Evolutionary conservation across 345 rosid species (phyloP).

Genomic region (Limnanthes douglasii): DNA sequence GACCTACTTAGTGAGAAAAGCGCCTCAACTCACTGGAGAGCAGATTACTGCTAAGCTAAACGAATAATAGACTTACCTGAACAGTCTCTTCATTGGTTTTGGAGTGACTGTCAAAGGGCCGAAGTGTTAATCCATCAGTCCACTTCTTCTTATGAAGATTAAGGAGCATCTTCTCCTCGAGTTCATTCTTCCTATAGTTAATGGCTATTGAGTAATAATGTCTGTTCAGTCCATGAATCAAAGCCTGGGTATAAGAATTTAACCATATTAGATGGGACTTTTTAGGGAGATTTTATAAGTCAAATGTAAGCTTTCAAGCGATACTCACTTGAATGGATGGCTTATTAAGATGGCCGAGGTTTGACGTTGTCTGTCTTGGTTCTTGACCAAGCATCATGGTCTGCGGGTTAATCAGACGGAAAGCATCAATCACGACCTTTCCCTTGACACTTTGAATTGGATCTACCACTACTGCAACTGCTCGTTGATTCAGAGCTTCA

Average conservation of each 20-base stretch:
- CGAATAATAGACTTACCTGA: slow-evolving; percentile 35
- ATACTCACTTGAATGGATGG: slow-evolving; percentile 86
- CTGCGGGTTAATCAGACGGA: slow-evolving; percentile 91
- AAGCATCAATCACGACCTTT: slow-evolving; percentile 97
- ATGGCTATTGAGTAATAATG: slow-evolving; percentile 98
- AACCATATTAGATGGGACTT: slow-evolving; percentile 7
- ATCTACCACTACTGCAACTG: slow-evolving; percentile 98
- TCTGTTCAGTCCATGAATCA: slow-evolving; percentile 96
- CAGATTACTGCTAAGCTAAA: not conserved
- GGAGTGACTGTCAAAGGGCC: slow-evolving; percentile 75
- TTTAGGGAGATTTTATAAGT: not conserved
- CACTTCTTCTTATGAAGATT: slow-evolving; percentile 99
- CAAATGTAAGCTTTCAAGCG: not conserved
- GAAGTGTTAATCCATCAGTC: slow-evolving; percentile 95
- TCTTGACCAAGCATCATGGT: slow-evolving; percentile 99
- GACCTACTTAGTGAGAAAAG: no score
- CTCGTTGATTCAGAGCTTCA: slow-evolving; percentile 97
- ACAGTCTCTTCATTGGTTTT: slow-evolving; percentile 89
- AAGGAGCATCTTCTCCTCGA: slow-evolving; percentile 94
- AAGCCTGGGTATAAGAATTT: slow-evolving; percentile 37
- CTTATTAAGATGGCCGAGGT: slow-evolving; percentile 95
- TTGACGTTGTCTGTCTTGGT: slow-evolving; percentile 95
- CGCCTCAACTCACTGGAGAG: no score
- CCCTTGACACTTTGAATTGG: slow-evolving; percentile 99
- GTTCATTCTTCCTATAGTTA: slow-evolving; percentile 94